Evolutionary conservation across 192 early-diverging fungal genomes (phyloP).

Genomic region (Cetraspora pellucida): DNA sequence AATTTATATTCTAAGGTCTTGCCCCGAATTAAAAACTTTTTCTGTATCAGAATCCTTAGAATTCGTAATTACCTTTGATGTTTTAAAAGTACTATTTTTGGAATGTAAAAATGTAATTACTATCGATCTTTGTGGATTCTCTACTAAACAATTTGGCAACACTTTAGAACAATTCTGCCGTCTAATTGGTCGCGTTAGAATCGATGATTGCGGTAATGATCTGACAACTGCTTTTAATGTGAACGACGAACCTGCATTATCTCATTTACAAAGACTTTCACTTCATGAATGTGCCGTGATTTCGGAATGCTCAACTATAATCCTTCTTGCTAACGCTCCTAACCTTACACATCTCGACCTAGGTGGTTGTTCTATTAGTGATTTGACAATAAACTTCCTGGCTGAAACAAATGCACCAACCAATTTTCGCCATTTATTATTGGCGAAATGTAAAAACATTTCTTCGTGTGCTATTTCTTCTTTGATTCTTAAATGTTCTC

Average conservation of each 20-base stretch:
- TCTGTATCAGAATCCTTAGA: too few species aligned
- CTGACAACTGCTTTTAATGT: too few species aligned
- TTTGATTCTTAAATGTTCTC: not conserved
- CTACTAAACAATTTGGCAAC: constrained; percentile 7
- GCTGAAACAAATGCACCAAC: not conserved
- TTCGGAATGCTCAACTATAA: not conserved
- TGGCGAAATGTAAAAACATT: constrained; percentile 21
- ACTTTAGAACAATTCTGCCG: not conserved
- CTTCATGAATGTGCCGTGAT: constrained; percentile 17
- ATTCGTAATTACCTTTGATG: constrained; percentile 10
- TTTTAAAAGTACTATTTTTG: not conserved
- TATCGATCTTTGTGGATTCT: constrained; percentile 27
- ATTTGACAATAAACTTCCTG: constrained; percentile 13
- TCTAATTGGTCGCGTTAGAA: not conserved
- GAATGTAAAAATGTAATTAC: constrained; percentile 15
- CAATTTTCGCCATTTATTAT: constrained; percentile 1
- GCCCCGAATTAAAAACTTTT: constrained; percentile 1
- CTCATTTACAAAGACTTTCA: too few species aligned
- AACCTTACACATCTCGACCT: constrained; percentile 28
- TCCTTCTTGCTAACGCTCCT: constrained; percentile 20
- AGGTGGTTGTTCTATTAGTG: too few species aligned
- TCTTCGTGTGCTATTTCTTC: not conserved
- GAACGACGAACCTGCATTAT: not conserved
- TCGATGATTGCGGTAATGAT: not conserved
- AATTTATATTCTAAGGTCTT: constrained; percentile 9